Evolutionary conservation across 208 protist species (phyloP).

Genomic region (Trypanosoma theileri): DNA sequence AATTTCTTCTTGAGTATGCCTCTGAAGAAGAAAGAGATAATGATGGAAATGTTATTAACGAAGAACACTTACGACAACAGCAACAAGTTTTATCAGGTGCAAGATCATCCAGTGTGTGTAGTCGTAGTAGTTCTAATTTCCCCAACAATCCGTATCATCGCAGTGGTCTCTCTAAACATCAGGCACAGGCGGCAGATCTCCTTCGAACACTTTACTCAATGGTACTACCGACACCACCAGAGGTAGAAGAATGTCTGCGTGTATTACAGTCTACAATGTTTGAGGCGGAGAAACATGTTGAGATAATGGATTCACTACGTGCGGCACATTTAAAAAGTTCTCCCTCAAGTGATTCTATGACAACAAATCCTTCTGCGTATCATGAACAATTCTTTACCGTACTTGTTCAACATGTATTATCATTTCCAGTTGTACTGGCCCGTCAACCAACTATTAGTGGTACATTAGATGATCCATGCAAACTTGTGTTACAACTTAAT

Average conservation of each 20-base stretch:
- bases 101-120: not conserved
- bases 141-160: constrained; percentile 19
- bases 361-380: not conserved
- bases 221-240: constrained; percentile 62
- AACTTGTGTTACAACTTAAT: constrained; percentile 50
- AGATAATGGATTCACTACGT: constrained; percentile 44
- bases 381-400: constrained; percentile 31
- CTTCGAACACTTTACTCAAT: constrained; percentile 41
- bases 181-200: constrained; percentile 46
- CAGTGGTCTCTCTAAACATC: constrained; percentile 29
- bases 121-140: not conserved
- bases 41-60: constrained; percentile 10
- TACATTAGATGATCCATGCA: constrained; percentile 56
- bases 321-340: constrained; percentile 6
- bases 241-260: constrained; percentile 46
- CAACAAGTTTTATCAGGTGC: not conserved
- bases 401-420: constrained; percentile 46
- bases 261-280: constrained; percentile 41
- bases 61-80: not conserved
- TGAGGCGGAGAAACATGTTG: constrained; percentile 49
- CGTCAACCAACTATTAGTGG: constrained; percentile 30
- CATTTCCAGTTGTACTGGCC: constrained; percentile 23
- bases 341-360: not conserved
- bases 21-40: constrained; percentile 12
- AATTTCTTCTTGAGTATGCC: constrained; percentile 25